phyloP scores from a whole-genome alignment of 352 stramenopile species.

The Aphanomyces stellatus region DNA sequence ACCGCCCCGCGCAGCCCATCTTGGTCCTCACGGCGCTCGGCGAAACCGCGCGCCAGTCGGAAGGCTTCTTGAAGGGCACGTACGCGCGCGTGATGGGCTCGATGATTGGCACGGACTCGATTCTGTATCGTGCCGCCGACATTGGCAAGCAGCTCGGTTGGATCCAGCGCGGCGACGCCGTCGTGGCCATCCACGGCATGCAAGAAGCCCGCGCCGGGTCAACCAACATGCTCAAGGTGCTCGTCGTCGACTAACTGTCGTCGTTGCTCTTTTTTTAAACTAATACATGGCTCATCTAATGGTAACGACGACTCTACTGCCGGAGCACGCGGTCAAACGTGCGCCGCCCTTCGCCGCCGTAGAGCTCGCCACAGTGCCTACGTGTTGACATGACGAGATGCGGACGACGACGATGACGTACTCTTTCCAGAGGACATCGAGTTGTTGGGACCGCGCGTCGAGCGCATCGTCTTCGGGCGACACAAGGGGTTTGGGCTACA shows the following conservation, averaged over 20 bases:
- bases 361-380: slow-evolving; percentile 5
- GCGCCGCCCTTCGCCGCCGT: background rate
- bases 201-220: slow-evolving; percentile 80
- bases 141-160: slow-evolving; percentile 81
- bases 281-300: background rate
- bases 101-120: slow-evolving; percentile 87
- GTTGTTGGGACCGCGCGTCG: background rate
- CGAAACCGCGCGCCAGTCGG: slow-evolving; percentile 50
- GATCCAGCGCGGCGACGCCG: slow-evolving; percentile 80
- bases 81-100: slow-evolving; percentile 65
- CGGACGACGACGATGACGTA: background rate
- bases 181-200: slow-evolving; percentile 86
- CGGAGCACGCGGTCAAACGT: background rate
- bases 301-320: background rate
- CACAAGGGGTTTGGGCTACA: background rate
- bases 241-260: slow-evolving; percentile 77
- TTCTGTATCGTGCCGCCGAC: slow-evolving; percentile 82
- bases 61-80: slow-evolving; percentile 59
- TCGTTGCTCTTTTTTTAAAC: background rate
- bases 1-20: slow-evolving; percentile 80
- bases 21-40: slow-evolving; percentile 72
- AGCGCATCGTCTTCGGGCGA: slow-evolving; percentile 2
- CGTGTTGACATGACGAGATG: background rate
- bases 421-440: slow-evolving; percentile 13
- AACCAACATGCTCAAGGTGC: slow-evolving; percentile 89